Percentiles rank a stretch among this genome's conserved stretches.
Conservation (phyloP, 352 stramenopile genomes). For the Phytopythium chamaehyphon region DNA sequence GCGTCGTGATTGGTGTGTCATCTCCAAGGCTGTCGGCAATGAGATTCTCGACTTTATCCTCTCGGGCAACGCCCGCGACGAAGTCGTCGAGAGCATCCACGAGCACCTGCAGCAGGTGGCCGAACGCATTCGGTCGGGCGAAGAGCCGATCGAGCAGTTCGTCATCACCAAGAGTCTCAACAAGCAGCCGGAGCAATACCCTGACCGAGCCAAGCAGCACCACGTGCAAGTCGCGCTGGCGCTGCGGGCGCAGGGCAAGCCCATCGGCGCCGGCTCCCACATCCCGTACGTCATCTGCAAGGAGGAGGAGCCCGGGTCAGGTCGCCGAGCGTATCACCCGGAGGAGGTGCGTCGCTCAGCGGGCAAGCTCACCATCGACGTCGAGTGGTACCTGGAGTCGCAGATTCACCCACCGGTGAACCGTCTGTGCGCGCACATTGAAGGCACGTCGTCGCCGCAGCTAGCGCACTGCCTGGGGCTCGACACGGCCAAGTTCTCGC, state of each 20-base stretch:
- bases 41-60: constrained; percentile 98
- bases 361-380: constrained; percentile 88
- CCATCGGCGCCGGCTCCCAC: constrained; percentile 97
- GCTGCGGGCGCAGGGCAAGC: constrained; percentile 93
- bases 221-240: constrained; percentile 98
- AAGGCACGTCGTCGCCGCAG: constrained; percentile 93
- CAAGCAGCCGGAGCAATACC: constrained; percentile 98
- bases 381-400: constrained; percentile 96
- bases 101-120: constrained; percentile 93
- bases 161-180: constrained; percentile 99
- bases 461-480: constrained; percentile 96
- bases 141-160: constrained; percentile 96
- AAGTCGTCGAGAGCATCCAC: constrained; percentile 96
- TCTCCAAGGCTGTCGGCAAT: constrained; percentile 96
- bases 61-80: constrained; percentile 91
- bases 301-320: constrained; percentile 74
- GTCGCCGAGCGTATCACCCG: constrained; percentile 79
- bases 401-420: constrained; percentile 97
- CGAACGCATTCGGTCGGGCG: constrained; percentile 91
- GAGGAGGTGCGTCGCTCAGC: constrained; percentile 76
- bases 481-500: constrained; percentile 93
- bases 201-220: constrained; percentile 94
- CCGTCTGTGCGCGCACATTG: constrained; percentile 98
- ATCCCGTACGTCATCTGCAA: constrained; percentile 98
- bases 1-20: constrained; percentile 97